Evolutionary conservation across 768 basidiomycete genomes (phyloP).

Genomic region (Royoungia palumana): DNA sequence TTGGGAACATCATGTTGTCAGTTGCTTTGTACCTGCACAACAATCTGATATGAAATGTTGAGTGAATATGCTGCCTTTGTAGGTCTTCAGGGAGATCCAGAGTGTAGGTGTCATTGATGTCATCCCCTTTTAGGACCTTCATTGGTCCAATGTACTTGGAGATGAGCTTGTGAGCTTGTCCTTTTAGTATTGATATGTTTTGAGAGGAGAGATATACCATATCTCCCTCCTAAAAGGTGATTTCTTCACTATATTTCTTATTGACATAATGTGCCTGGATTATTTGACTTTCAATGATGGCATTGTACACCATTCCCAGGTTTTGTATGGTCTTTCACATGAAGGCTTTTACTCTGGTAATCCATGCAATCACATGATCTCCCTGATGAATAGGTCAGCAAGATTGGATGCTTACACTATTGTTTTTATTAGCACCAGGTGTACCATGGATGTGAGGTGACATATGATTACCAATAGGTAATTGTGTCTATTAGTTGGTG

Average conservation of each 20-base stretch:
- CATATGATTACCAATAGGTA: constrained; percentile 24
- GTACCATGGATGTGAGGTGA: constrained; percentile 23
- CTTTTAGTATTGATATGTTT: constrained; percentile 35
- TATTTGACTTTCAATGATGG: constrained; percentile 34
- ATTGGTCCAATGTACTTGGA: constrained; percentile 39
- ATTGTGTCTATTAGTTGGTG: constrained; percentile 18
- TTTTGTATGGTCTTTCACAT: constrained; percentile 20
- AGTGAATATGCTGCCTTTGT: neutral
- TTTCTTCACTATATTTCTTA: constrained; percentile 11
- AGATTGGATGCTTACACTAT: neutral
- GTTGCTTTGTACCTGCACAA: too few relatives aligned
- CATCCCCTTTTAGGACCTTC: neutral
- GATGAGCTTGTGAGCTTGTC: constrained; percentile 32
- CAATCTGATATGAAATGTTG: neutral
- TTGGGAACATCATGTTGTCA: too few relatives aligned
- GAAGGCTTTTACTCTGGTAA: constrained; percentile 26
- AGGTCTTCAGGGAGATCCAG: neutral
- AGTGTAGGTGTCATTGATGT: neutral
- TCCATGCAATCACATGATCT: constrained; percentile 29
- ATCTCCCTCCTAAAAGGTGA: constrained; percentile 17
- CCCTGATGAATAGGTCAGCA: constrained; percentile 17
- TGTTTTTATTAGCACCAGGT: constrained; percentile 17
- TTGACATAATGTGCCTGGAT: constrained; percentile 33
- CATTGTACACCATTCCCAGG: constrained; percentile 33
- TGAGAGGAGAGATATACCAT: constrained; percentile 36